Conservation (phyloP, 257 asterid genomes). For the Echites panduratus region DNA sequence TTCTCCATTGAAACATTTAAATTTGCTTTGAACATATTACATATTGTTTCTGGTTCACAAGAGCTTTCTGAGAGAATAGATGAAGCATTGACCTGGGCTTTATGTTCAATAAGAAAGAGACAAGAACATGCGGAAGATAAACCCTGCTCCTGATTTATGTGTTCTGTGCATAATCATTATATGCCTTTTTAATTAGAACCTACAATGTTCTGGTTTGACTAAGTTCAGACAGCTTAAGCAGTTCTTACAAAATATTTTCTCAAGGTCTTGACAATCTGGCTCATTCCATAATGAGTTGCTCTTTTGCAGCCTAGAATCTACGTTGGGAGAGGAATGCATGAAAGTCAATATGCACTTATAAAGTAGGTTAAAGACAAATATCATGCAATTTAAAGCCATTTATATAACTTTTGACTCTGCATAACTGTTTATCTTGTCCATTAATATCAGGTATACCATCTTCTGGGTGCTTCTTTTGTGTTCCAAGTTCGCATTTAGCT, state of each 20-base stretch:
- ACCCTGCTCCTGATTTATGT: background rate
- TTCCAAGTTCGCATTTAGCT: slow-evolving; percentile 74
- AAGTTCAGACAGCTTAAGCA: slow-evolving; percentile 3
- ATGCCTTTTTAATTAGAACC: background rate
- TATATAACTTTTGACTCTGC: slow-evolving; percentile 16
- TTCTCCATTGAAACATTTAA: background rate
- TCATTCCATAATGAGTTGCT: slow-evolving; percentile 16
- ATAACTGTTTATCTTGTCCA: slow-evolving; percentile 18
- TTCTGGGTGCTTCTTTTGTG: slow-evolving; percentile 86
- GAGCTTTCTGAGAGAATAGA: background rate
- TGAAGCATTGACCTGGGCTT: background rate
- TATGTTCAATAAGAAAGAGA: background rate
- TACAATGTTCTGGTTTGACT: background rate
- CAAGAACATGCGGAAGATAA: too few species aligned
- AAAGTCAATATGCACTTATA: slow-evolving; percentile 84
- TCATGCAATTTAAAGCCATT: slow-evolving; percentile 11
- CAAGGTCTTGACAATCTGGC: slow-evolving; percentile 21
- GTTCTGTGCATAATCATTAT: background rate
- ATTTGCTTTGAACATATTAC: background rate
- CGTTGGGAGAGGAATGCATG: slow-evolving; percentile 99
- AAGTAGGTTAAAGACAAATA: slow-evolving; percentile 47
- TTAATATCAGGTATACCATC: slow-evolving; percentile 67
- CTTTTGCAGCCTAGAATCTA: slow-evolving; percentile 83
- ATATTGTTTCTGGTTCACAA: background rate
- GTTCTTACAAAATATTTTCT: background rate